Percentiles rank a stretch among this genome's conserved stretches.
Conservation (phyloP, 768 basidiomycete species). For the Tylopilus balloui region DNA sequence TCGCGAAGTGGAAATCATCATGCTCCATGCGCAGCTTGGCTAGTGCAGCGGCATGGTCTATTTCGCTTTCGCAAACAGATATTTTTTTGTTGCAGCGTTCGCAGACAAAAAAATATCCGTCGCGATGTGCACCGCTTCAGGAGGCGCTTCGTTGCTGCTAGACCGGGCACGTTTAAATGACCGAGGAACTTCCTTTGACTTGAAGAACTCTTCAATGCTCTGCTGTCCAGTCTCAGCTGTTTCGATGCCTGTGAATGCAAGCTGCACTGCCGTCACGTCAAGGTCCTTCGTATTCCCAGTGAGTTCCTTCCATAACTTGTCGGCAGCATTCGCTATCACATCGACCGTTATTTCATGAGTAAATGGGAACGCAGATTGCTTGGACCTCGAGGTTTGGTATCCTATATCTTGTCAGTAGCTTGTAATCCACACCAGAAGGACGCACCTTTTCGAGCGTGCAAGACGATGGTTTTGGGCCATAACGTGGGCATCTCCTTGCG, state of each 20-base stretch:
- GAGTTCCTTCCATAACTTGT: constrained; percentile 84
- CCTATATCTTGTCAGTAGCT: constrained; percentile 39
- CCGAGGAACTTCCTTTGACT: constrained; percentile 25
- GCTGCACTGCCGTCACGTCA: constrained; percentile 66
- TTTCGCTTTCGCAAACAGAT: constrained; percentile 25
- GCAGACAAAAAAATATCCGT: constrained; percentile 47
- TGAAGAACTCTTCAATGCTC: constrained; percentile 86
- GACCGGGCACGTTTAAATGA: constrained; percentile 40
- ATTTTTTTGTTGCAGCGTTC: constrained; percentile 52
- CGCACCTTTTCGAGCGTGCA: constrained; percentile 70
- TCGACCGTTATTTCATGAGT: constrained; percentile 70
- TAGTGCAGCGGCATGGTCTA: constrained; percentile 34
- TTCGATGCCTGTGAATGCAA: constrained; percentile 79
- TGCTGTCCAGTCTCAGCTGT: constrained; percentile 72
- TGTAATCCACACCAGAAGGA: neutral
- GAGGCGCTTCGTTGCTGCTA: constrained; percentile 14
- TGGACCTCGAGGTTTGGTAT: constrained; percentile 64
- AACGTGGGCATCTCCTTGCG: constrained; percentile 64
- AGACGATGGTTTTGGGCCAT: constrained; percentile 90
- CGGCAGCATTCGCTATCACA: constrained; percentile 66
- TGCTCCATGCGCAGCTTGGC: constrained; percentile 62
- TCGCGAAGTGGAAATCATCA: constrained; percentile 85
- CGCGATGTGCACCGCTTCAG: neutral
- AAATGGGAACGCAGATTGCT: constrained; percentile 87
- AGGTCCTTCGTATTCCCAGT: constrained; percentile 52